Evolutionary conservation across 768 basidiomycete genomes (phyloP), one percentile per base, ranked within the genome.

Genomic region (Lactarius sp.): DNA sequence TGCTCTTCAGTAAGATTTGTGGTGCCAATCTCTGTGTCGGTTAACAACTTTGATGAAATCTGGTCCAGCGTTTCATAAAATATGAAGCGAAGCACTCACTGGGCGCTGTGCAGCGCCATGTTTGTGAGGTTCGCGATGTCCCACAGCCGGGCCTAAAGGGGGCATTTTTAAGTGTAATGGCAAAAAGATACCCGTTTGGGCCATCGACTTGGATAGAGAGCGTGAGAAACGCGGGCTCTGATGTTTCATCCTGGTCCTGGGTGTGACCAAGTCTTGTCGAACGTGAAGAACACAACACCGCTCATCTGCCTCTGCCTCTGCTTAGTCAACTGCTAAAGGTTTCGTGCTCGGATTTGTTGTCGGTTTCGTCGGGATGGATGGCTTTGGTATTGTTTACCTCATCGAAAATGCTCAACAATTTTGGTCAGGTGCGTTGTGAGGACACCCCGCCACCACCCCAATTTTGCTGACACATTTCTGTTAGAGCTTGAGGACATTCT

Each of bases 401-500:
- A 86, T 94, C 68, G 86, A 90, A 67, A 88, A 84, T 60, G 83
- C 89, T 50, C 90, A 90, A 67, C 90, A 94, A 74, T 94, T 94
- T 73, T 94, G 92, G 92, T 86, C 89, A 69, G 91, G 91, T 93
- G 70, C 67, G 88, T 72, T 49, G 59, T 54, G 60, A 13, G 39
- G 37, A 31, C 6, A 37, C 51, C 44, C 46, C 42, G 42, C 16
- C 58, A 39, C 59, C 56, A 18, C 69, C 53, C 39, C 27, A 50
- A 61, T 46, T 2, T 39, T 54, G 36, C 31, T 54, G 33, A 49
- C 47, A 16, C n/a, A 58, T 8, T 49, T 54, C 20, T 55, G 52
- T 18, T 69, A 98, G 96, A 98, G 75, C 82, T 98, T 33, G 94
- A 96, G 56, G 93, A 94, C 61, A 83, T 89, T 46, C 73, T 96